Evolutionary conservation across 2,329 filamentous ascomycete genomes (phyloP).

Genomic region (Phaeosphaeria sp.): DNA sequence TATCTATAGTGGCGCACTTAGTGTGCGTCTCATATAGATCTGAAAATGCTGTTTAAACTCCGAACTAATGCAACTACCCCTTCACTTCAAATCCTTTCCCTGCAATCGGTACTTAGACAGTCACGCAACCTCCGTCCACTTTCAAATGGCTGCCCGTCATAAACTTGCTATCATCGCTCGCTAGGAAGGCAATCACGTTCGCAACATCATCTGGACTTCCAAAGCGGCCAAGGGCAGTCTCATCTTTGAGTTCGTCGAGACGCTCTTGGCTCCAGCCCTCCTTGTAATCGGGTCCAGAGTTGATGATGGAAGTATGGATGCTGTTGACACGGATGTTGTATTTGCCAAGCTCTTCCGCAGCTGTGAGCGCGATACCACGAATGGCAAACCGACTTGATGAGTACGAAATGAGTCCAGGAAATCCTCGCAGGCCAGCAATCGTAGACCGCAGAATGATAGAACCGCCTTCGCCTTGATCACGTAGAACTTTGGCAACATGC

Average conservation of each 20-base stretch:
- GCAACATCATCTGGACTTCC: conserved; percentile 49
- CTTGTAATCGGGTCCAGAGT: conserved; percentile 43
- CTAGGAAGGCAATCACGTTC: conserved; percentile 48
- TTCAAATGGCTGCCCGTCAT: conserved; percentile 48
- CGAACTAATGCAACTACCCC: conserved; percentile 1
- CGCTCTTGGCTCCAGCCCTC: conserved; percentile 45
- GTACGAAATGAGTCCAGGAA: conserved; percentile 46
- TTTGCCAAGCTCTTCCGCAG: conserved; percentile 48
- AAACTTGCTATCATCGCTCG: conserved; percentile 49
- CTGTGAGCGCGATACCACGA: conserved; percentile 48
- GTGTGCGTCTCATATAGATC: not conserved
- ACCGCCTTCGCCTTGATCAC: conserved; percentile 38
- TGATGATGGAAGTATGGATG: conserved; percentile 50
- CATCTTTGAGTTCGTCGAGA: conserved; percentile 40
- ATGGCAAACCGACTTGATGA: conserved; percentile 48
- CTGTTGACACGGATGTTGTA: conserved; percentile 51
- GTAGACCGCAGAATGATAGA: conserved; percentile 51
- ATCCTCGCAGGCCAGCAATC: conserved; percentile 48
- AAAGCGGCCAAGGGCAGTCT: conserved; percentile 46
- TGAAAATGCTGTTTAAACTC: not conserved
- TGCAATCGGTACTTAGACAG: conserved; percentile 19
- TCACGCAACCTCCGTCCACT: conserved; percentile 43
- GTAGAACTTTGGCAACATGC: conserved; percentile 45
- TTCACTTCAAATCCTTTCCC: too few relatives aligned
- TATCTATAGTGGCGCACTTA: not conserved